Conservation (phyloP, 441 rosid species). For the Raphanus hybrid region DNA sequence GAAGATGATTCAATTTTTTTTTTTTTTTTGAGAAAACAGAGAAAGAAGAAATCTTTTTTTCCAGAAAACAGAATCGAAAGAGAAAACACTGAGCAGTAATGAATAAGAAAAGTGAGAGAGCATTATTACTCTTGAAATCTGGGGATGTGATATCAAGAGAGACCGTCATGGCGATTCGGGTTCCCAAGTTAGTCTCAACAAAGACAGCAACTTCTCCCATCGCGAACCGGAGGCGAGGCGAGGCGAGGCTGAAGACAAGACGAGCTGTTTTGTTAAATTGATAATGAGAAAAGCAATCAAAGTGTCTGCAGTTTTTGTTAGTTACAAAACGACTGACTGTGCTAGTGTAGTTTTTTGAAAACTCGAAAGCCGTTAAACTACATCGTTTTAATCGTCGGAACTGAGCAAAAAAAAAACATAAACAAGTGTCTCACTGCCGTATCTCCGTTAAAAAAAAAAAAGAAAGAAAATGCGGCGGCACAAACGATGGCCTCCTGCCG, state of each 20-base stretch:
- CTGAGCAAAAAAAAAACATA: conserved; percentile 23
- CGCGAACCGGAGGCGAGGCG: neutral
- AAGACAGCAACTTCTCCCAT: conserved; percentile 53
- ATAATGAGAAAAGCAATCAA: neutral
- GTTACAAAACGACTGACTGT: conserved; percentile 30
- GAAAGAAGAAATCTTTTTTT: neutral
- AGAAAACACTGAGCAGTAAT: no score
- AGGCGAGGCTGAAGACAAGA: neutral
- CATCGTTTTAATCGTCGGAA: conserved; percentile 3
- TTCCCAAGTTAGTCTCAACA: conserved; percentile 57
- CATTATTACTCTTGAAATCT: conserved; percentile 57
- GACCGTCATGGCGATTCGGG: conserved; percentile 59
- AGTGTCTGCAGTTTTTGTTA: conserved; percentile 24
- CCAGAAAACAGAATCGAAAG: neutral
- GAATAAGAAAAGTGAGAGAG: no score
- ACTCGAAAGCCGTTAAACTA: neutral
- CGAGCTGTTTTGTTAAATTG: neutral
- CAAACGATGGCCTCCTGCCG: conserved; percentile 54
- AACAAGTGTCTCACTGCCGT: conserved; percentile 10
- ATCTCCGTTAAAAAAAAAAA: conserved; percentile 17
- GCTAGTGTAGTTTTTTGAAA: neutral
- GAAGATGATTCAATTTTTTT: neutral
- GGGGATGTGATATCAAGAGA: conserved; percentile 48
- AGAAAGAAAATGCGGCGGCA: conserved; percentile 45
- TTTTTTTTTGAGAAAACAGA: neutral